Conservation (phyloP, 768 basidiomycete species). For the Porphyrellus cyaneotinctus region DNA sequence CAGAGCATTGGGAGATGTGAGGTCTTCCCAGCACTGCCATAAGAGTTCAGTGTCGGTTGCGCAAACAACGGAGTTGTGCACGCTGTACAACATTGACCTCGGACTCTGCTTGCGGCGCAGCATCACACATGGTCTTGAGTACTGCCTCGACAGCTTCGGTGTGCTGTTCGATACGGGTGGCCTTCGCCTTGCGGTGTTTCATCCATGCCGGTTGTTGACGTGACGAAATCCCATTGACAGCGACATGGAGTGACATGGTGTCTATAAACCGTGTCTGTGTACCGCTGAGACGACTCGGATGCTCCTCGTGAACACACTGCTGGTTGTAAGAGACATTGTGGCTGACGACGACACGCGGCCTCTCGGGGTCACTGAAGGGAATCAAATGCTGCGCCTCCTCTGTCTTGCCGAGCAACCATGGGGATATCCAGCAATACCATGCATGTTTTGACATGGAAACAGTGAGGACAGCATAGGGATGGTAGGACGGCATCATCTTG, state of each 20-base stretch:
- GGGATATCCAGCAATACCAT: slow-evolving; percentile 97
- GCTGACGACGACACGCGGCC: slow-evolving; percentile 72
- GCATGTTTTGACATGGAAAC: slow-evolving; percentile 76
- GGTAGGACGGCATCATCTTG: slow-evolving; percentile 83
- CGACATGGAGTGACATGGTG: slow-evolving; percentile 93
- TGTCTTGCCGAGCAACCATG: slow-evolving; percentile 75
- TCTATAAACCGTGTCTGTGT: slow-evolving; percentile 83
- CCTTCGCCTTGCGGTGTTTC: slow-evolving; percentile 73
- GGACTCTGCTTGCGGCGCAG: slow-evolving; percentile 30
- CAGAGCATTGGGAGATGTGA: slow-evolving; percentile 89
- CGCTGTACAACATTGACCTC: slow-evolving; percentile 39
- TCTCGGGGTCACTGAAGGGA: slow-evolving; percentile 55
- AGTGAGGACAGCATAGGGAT: slow-evolving; percentile 84
- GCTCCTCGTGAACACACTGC: slow-evolving; percentile 79
- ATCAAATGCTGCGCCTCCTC: slow-evolving; percentile 62
- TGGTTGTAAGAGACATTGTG: slow-evolving; percentile 97
- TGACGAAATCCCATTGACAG: slow-evolving; percentile 90
- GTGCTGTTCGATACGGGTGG: slow-evolving; percentile 47
- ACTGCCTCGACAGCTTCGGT: slow-evolving; percentile 63
- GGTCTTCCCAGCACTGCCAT: slow-evolving; percentile 82
- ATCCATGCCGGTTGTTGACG: slow-evolving; percentile 94
- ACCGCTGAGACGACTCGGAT: slow-evolving; percentile 55
- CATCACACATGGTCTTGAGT: slow-evolving; percentile 47
- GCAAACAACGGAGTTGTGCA: slow-evolving; percentile 39
- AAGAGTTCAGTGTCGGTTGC: slow-evolving; percentile 40